These are phyloP conservation scores for Zasmidium cellare DNA, from an alignment of 2,329 filamentous ascomycete genomes.

Conservation along the genomic window DNA sequence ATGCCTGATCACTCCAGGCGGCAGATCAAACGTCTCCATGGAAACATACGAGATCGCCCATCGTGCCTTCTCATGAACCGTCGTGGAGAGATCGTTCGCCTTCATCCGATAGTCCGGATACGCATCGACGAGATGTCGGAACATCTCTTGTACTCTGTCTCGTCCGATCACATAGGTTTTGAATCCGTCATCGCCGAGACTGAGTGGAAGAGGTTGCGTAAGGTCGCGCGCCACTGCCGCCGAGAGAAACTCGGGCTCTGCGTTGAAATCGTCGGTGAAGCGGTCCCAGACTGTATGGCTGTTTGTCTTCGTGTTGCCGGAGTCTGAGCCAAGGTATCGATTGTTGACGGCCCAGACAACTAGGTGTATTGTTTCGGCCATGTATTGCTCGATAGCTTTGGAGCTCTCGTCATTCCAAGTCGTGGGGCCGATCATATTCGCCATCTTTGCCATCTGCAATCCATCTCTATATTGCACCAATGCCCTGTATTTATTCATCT, in stretches of 20 bases:
- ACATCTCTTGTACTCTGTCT: background rate
- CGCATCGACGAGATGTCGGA: background rate
- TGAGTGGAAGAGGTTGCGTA: background rate
- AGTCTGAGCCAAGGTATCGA: background rate
- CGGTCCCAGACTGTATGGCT: background rate
- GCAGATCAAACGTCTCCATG: background rate
- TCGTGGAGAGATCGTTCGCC: background rate
- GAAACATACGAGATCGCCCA: background rate
- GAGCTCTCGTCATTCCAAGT: background rate
- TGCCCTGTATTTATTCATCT: no score
- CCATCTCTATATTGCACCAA: no score
- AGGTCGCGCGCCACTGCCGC: background rate
- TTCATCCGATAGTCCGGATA: background rate
- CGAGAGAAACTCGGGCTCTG: background rate
- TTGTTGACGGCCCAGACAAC: background rate
- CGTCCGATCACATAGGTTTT: background rate
- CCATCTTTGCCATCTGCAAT: background rate
- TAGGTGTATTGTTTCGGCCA: background rate
- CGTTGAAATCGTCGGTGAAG: background rate
- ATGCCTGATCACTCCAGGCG: background rate
- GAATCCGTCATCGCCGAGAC: background rate
- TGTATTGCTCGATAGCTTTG: background rate
- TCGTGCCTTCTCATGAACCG: background rate
- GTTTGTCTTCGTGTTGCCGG: background rate
- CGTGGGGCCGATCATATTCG: background rate